phyloP scores from a whole-genome alignment of 106 monocot genomes.

The Agapanthus africanus region DNA sequence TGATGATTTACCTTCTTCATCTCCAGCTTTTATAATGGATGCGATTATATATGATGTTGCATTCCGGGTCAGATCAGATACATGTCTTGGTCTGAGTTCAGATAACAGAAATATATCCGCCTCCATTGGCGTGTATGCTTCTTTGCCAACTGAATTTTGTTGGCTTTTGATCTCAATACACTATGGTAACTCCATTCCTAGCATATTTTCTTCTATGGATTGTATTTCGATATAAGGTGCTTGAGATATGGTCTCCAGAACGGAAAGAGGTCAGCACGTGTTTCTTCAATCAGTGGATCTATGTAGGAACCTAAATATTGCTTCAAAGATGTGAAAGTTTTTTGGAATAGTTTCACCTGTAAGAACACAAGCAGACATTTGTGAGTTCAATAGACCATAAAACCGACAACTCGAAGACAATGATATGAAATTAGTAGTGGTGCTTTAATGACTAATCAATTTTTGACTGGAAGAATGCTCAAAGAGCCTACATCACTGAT shows the following conservation, averaged over 20 bases:
- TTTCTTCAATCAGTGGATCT: conserved; percentile 16
- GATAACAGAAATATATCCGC: conserved; percentile 28
- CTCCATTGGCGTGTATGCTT: conserved; percentile 15
- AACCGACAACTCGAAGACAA: too few relatives aligned
- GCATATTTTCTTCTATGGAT: neutral
- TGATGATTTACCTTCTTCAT: conserved; percentile 3
- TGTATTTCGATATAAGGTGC: conserved; percentile 12
- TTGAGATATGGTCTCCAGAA: neutral
- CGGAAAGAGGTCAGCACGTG: conserved; percentile 11
- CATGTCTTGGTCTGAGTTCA: conserved; percentile 8
- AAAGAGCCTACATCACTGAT: too few relatives aligned
- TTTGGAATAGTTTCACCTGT: conserved; percentile 13
- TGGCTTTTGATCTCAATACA: neutral
- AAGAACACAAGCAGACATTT: too few relatives aligned
- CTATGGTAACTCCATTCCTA: neutral
- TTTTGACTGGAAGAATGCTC: neutral
- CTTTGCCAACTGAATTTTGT: neutral
- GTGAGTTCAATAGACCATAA: too few relatives aligned
- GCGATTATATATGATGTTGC: conserved; percentile 16
- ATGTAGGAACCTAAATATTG: conserved; percentile 15
- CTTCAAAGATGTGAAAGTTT: conserved; percentile 12
- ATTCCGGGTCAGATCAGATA: conserved; percentile 5
- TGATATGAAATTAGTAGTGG: too few relatives aligned
- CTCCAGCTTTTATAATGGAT: conserved; percentile 11
- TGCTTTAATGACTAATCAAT: neutral